Evolutionary conservation across 441 rosid genomes (phyloP).

Genomic region (Pelargonium fulgidum): DNA sequence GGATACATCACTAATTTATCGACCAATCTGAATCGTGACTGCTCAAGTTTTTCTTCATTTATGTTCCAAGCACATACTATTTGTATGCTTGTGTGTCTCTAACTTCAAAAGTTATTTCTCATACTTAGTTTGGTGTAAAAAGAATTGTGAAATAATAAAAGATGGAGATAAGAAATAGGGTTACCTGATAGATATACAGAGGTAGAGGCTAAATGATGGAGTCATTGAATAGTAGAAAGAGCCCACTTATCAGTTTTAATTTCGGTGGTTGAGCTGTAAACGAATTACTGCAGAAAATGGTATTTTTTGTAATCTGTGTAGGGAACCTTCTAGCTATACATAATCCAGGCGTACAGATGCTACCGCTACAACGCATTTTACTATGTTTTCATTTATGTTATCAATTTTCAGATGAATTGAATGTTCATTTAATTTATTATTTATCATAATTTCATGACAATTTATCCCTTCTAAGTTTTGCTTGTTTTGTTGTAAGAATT

Average conservation of each 20-base stretch:
- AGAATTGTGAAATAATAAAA: neutral
- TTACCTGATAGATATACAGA: neutral
- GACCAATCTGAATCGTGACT: neutral
- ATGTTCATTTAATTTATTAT: too few species aligned
- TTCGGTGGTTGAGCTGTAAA: too few species aligned
- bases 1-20: neutral
- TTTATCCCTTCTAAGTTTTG: neutral
- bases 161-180: neutral
- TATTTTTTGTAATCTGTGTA: too few species aligned
- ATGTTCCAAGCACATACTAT: neutral
- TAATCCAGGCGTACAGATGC: too few species aligned
- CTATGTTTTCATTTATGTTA: too few species aligned
- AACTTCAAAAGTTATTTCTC: neutral
- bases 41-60: neutral
- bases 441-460: too few species aligned
- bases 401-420: too few species aligned
- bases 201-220: neutral
- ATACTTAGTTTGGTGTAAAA: neutral
- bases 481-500: slow-evolving; percentile 8
- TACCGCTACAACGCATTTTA: too few species aligned
- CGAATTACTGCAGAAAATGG: too few species aligned
- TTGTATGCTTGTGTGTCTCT: neutral
- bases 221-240: too few species aligned
- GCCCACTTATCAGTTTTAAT: too few species aligned
- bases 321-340: too few species aligned